These are phyloP conservation scores for Globisporangium perplexum DNA, from an alignment of 352 stramenopile species.

Conservation along the genomic window DNA sequence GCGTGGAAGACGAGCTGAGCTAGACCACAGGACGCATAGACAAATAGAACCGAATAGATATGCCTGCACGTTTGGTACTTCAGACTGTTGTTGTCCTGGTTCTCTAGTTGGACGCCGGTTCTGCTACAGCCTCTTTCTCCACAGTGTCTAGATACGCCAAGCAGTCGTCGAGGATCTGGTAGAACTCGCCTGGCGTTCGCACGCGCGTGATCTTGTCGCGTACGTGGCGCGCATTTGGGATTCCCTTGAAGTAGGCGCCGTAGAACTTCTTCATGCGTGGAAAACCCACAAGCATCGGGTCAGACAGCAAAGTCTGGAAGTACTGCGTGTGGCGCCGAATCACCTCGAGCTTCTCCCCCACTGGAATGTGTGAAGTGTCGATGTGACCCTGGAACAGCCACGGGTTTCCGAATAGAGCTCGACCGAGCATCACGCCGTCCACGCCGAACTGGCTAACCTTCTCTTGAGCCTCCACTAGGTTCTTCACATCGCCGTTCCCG, in stretches of 20 bases:
- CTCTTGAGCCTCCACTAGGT: conserved; percentile 47
- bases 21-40: conserved; percentile 5
- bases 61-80: background rate
- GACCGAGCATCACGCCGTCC: conserved; percentile 76
- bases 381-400: conserved; percentile 72
- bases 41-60: conserved; percentile 5
- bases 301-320: conserved; percentile 50
- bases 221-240: conserved; percentile 64
- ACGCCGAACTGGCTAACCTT: conserved; percentile 69
- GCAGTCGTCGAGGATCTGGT: conserved; percentile 48
- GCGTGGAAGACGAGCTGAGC: conserved; percentile 54
- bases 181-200: conserved; percentile 45
- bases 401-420: conserved; percentile 73
- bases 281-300: conserved; percentile 48
- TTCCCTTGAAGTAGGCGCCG: conserved; percentile 61
- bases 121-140: conserved; percentile 8
- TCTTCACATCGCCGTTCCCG: conserved; percentile 76
- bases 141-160: conserved; percentile 25
- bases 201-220: conserved; percentile 48
- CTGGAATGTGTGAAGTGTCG: conserved; percentile 42
- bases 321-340: conserved; percentile 62
- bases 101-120: background rate
- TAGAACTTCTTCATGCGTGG: conserved; percentile 81
- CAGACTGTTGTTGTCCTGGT: background rate
- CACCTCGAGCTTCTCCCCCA: conserved; percentile 50